Base-by-base conservation (phyloP, 768 basidiomycete genomes). In the Ramaria sp. region DNA sequence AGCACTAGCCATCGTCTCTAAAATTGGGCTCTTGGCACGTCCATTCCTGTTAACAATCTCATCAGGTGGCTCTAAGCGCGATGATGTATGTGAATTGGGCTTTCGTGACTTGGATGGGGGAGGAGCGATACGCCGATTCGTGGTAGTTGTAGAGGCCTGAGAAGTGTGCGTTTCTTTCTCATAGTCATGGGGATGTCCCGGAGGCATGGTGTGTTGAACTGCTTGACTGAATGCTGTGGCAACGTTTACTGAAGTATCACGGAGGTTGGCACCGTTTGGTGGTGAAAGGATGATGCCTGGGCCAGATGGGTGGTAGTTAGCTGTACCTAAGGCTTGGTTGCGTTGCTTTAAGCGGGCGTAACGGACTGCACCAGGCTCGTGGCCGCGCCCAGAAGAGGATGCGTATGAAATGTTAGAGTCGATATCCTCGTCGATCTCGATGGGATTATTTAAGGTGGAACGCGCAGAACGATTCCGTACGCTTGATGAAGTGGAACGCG, bases 171-270 rank as follows among this genome's bases (percentile, higher is more conserved):
- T 42, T 60, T 59, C 45, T 47, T 60, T 57, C 2, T 54, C 58
- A 41, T 37, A 46, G 17, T 41, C 39, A 37, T 47, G 39, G 13
- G 33, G 22, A 30, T 33, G 53, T 15, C 50, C 54, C 31, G 48
- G 15, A 38, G 60, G 56, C 55, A 54, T 60, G 15, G 63, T 61
- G 43, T 58, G 42, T 51, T 66, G 72, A 20, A 78, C 86, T 19
- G 90, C 91, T 67, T 84, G 82, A 62, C 75, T 73, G 65, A 93
- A 87, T 31, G 90, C 91, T 63, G 80, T 79, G 10, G 89, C 91
- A 64, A 91, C 84, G 69, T 89, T 87, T 51, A 92, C 91, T 19
- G 88, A 84, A 46, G 91, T 92, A 69, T 89, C 88, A 64, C 86
- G 86, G 59, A 88, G 80, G 75, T 75, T 81, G 63, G 82, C 77